Conservation (phyloP, 805 yeast species). For the Metschnikowia aberdeeniae region DNA sequence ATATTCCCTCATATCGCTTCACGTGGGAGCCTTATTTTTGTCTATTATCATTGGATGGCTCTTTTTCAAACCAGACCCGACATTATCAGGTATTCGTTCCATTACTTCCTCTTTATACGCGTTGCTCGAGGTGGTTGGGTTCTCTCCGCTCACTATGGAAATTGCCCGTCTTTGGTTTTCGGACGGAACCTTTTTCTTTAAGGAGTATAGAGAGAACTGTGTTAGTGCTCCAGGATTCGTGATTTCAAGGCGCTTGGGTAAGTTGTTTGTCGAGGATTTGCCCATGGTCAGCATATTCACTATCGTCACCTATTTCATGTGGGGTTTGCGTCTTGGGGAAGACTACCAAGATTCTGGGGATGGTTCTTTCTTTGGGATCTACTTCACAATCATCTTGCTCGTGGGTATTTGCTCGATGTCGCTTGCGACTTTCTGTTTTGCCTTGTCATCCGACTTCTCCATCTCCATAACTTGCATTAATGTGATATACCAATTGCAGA, state of each 20-base stretch:
- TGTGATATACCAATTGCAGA: constrained; percentile 62
- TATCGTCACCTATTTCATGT: constrained; percentile 68
- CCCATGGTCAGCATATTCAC: constrained; percentile 58
- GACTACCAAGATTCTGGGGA: constrained; percentile 10
- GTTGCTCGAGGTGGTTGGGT: constrained; percentile 37
- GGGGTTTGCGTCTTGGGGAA: constrained; percentile 50
- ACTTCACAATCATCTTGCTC: constrained; percentile 55
- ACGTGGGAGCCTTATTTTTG: constrained; percentile 42
- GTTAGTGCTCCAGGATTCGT: constrained; percentile 66
- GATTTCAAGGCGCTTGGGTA: constrained; percentile 60
- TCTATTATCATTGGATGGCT: constrained; percentile 75
- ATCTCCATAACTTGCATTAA: constrained; percentile 60
- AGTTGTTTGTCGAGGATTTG: constrained; percentile 65
- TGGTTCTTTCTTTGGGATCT: constrained; percentile 48
- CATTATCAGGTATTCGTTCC: constrained; percentile 64
- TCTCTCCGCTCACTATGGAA: constrained; percentile 38
- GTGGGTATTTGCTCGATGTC: constrained; percentile 54
- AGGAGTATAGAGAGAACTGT: constrained; percentile 69
- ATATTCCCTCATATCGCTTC: constrained; percentile 30
- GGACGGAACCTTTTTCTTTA: constrained; percentile 34
- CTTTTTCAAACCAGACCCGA: constrained; percentile 58
- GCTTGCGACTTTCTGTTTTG: constrained; percentile 49
- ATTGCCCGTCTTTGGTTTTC: constrained; percentile 35
- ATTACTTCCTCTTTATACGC: constrained; percentile 35
- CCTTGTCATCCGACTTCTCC: constrained; percentile 58